phyloP scores from a whole-genome alignment of 2,329 filamentous ascomycete genomes.

The Sporothrix euskadiensis region DNA sequence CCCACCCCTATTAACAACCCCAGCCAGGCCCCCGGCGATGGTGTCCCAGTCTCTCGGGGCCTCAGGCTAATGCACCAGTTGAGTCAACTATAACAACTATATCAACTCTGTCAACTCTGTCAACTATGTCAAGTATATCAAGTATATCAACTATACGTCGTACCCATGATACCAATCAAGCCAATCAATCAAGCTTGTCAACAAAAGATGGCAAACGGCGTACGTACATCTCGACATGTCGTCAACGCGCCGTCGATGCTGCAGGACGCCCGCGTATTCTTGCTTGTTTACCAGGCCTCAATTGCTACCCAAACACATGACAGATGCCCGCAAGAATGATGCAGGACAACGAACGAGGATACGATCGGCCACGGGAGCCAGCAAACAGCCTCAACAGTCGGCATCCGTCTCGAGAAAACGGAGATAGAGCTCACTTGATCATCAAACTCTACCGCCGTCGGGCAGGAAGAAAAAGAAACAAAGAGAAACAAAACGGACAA shows the following conservation, averaged over 20 bases:
- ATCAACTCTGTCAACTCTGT: background rate
- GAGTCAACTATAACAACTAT: background rate
- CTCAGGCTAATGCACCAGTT: background rate
- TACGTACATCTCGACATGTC: background rate
- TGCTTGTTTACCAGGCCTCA: background rate
- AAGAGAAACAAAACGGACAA: background rate
- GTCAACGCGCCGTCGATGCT: background rate
- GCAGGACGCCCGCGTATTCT: background rate
- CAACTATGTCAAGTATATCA: background rate
- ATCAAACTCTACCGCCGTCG: background rate
- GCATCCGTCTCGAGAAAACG: slow-evolving; percentile 4
- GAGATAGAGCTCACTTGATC: background rate
- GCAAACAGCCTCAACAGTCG: background rate
- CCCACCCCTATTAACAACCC: background rate
- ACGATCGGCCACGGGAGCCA: background rate
- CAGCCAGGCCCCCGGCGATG: background rate
- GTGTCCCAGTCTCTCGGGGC: background rate
- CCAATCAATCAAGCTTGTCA: background rate
- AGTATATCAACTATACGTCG: background rate
- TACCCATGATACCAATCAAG: no score
- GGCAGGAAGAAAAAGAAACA: slow-evolving; percentile 4
- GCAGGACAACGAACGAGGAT: background rate
- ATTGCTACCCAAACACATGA: background rate
- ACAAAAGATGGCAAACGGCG: background rate
- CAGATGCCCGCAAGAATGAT: background rate